phyloP scores from a whole-genome alignment of 768 basidiomycete genomes.

The Pulveroboletus sp. region DNA sequence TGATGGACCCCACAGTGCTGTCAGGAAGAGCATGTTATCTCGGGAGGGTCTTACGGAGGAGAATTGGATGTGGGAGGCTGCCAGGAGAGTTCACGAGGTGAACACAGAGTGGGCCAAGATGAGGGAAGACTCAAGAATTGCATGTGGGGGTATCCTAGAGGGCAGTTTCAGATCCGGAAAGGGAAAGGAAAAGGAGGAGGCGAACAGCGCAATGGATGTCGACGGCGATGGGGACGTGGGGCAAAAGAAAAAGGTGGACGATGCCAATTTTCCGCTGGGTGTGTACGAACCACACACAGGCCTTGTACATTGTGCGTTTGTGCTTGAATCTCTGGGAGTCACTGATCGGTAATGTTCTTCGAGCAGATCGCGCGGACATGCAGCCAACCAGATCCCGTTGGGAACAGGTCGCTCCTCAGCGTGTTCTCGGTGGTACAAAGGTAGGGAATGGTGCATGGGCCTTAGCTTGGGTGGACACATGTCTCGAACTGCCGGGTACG shows the following conservation, averaged over 20 bases:
- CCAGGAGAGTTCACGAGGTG: conserved; percentile 57
- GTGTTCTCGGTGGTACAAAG: conserved; percentile 64
- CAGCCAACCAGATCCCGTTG: conserved; percentile 66
- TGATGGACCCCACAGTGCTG: conserved; percentile 80
- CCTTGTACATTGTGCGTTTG: conserved; percentile 62
- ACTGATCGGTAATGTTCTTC: conserved; percentile 5
- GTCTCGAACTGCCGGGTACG: conserved; percentile 33
- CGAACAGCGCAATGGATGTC: conserved; percentile 28
- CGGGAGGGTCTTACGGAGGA: conserved; percentile 81
- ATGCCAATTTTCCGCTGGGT: conserved; percentile 48
- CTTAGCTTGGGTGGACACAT: conserved; percentile 68
- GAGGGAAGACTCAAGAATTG: conserved; percentile 49
- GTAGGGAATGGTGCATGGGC: conserved; percentile 79
- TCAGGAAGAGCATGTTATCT: conserved; percentile 71
- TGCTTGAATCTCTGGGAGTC: neutral
- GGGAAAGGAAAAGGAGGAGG: conserved; percentile 30
- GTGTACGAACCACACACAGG: conserved; percentile 82
- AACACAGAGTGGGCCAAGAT: conserved; percentile 61
- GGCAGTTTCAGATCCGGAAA: conserved; percentile 28
- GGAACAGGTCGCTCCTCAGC: conserved; percentile 51
- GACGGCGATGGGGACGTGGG: conserved; percentile 24
- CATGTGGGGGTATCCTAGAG: conserved; percentile 45
- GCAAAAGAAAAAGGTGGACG: conserved; percentile 28
- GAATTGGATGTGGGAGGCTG: conserved; percentile 89
- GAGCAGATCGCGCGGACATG: conserved; percentile 66